A percentile compares a stretch with the other conserved stretches of the same genome.
Conservation (phyloP, 202 grass and related monocot genomes). For the Dendrocalamus latiflorus region DNA sequence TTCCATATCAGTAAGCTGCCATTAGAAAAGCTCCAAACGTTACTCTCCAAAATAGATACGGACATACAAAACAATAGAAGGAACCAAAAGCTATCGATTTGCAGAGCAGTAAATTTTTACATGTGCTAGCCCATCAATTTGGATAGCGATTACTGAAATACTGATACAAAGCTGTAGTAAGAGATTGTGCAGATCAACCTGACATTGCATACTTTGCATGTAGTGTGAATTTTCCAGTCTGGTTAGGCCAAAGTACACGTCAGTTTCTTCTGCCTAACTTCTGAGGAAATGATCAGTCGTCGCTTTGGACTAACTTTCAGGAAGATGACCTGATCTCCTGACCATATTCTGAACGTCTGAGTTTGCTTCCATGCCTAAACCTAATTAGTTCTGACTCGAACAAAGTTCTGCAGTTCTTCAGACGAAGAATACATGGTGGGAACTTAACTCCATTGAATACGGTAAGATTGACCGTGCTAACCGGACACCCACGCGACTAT, state of each 20-base stretch:
- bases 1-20: conserved; percentile 44
- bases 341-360: neutral
- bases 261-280: neutral
- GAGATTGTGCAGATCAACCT: conserved; percentile 6
- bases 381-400: neutral
- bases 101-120: neutral
- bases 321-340: neutral
- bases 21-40: conserved; percentile 35
- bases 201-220: neutral
- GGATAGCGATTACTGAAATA: neutral
- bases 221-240: neutral
- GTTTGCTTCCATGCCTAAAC: neutral
- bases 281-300: neutral
- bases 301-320: neutral
- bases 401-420: neutral
- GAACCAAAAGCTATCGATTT: neutral
- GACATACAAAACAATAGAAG: neutral
- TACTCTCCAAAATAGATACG: conserved; percentile 3
- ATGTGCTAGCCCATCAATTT: neutral
- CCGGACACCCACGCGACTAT: neutral
- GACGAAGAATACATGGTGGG: neutral
- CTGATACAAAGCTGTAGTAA: neutral
- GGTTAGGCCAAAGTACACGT: neutral
- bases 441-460: too few relatives aligned
- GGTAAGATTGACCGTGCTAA: neutral